Evolutionary conservation across 2,329 filamentous ascomycete species (phyloP).

Genomic region (Phialophora expanda): DNA sequence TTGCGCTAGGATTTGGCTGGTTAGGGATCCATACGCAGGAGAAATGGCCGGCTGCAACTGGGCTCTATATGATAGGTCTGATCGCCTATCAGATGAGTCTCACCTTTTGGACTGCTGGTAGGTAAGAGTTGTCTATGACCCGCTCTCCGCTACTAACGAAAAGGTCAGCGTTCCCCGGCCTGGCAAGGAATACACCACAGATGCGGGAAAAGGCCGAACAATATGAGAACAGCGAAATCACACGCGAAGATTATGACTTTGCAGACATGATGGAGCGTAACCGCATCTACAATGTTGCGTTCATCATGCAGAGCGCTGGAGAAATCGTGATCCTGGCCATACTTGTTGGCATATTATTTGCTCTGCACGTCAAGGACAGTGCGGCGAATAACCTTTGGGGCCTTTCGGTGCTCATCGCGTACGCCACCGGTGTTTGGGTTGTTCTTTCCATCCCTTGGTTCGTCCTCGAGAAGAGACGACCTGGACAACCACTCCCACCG

Average conservation of each 20-base stretch:
- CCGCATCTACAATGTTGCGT: slow-evolving; percentile 66
- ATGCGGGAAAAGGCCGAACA: slow-evolving; percentile 57
- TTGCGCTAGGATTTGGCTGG: slow-evolving; percentile 69
- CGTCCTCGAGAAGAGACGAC: slow-evolving; percentile 66
- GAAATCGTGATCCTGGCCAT: slow-evolving; percentile 68
- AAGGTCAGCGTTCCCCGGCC: slow-evolving; percentile 61
- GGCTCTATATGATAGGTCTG: slow-evolving; percentile 69
- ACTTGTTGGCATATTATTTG: slow-evolving; percentile 69
- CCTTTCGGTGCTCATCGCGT: slow-evolving; percentile 68
- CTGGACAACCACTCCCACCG: slow-evolving; percentile 59
- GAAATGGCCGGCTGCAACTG: slow-evolving; percentile 66
- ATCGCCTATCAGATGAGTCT: slow-evolving; percentile 70
- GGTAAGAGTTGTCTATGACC: not conserved
- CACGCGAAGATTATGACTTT: slow-evolving; percentile 64
- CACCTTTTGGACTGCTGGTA: slow-evolving; percentile 68
- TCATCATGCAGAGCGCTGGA: slow-evolving; percentile 66
- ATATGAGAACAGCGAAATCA: slow-evolving; percentile 60
- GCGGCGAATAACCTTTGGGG: slow-evolving; percentile 69
- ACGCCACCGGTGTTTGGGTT: slow-evolving; percentile 68
- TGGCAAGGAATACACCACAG: slow-evolving; percentile 60
- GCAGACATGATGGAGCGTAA: slow-evolving; percentile 68
- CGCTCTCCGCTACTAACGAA: not conserved
- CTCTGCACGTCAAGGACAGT: slow-evolving; percentile 63
- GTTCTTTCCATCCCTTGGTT: slow-evolving; percentile 71
- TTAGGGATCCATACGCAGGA: slow-evolving; percentile 65